These are phyloP conservation scores for Kokia cookei DNA, from an alignment of 441 rosid genomes.

Conservation along the genomic window DNA sequence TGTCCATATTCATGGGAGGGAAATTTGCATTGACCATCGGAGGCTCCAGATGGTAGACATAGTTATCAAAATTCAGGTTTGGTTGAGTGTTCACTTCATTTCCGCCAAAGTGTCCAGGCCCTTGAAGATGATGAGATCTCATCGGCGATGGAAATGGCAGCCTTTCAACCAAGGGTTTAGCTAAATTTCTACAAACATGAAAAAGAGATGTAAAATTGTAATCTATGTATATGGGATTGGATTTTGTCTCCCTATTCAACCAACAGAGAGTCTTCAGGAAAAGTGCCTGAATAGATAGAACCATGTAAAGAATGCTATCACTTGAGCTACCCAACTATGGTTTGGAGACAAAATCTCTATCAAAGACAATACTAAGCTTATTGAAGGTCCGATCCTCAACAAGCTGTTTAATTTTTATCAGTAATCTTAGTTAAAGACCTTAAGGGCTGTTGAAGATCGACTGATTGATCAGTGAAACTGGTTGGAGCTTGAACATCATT, in stretches of 20 bases:
- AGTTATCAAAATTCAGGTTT: neutral
- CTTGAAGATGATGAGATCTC: neutral
- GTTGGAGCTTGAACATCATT: neutral
- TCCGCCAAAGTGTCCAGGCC: neutral
- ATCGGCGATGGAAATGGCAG: neutral
- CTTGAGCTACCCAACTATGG: too few species aligned
- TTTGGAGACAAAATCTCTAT: too few species aligned
- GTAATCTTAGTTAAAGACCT: constrained; percentile 1
- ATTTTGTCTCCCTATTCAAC: too few species aligned
- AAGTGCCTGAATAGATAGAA: too few species aligned
- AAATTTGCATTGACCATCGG: neutral
- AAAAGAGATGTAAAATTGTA: neutral
- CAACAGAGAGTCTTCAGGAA: too few species aligned
- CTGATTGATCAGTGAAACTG: neutral
- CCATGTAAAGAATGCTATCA: too few species aligned
- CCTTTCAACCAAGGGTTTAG: constrained; percentile 3
- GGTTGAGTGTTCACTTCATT: neutral
- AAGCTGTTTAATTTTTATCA: neutral
- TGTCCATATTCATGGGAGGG: neutral
- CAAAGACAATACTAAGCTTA: too few species aligned
- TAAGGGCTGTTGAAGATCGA: neutral
- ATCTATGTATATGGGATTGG: too few species aligned
- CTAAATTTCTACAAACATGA: constrained; percentile 6
- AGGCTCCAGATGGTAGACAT: neutral
- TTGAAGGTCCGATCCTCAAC: too few species aligned